These are phyloP conservation scores for Didymella glomerata DNA, from an alignment of 2,329 filamentous ascomycete species.

Conservation along the genomic window DNA sequence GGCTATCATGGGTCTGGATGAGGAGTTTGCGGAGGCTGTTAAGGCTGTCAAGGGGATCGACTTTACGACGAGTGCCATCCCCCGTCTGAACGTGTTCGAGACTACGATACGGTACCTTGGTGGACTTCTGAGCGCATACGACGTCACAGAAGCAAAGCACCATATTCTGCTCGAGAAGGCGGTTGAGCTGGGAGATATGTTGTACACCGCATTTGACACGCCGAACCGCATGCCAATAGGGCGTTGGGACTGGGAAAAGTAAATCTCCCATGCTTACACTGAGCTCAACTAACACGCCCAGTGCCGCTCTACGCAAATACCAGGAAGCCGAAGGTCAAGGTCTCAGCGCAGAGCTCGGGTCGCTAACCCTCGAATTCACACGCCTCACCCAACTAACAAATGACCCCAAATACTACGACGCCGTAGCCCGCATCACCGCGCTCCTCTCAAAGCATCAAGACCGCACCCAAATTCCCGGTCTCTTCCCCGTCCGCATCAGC, in stretches of 20 bases:
- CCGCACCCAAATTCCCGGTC: conserved; percentile 46
- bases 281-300: conserved; percentile 29
- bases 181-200: conserved; percentile 54
- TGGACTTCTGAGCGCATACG: conserved; percentile 50
- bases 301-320: conserved; percentile 39
- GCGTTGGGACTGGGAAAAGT: conserved; percentile 52
- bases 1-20: conserved; percentile 67
- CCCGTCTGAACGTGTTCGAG: conserved; percentile 51
- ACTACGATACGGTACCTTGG: conserved; percentile 53
- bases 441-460: conserved; percentile 48
- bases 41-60: conserved; percentile 62
- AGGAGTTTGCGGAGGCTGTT: conserved; percentile 65
- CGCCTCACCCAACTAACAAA: conserved; percentile 51
- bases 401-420: conserved; percentile 52
- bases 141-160: conserved; percentile 48
- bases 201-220: conserved; percentile 56
- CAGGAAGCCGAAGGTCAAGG: conserved; percentile 44
- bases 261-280: conserved; percentile 14
- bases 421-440: conserved; percentile 49
- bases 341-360: conserved; percentile 50
- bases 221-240: conserved; percentile 53
- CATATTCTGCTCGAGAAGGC: conserved; percentile 51
- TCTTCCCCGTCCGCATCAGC: conserved; percentile 50
- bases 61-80: conserved; percentile 56
- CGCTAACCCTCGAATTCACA: conserved; percentile 52